Base-by-base conservation (phyloP, 805 yeast species). In the Candida vaughaniae region DNA sequence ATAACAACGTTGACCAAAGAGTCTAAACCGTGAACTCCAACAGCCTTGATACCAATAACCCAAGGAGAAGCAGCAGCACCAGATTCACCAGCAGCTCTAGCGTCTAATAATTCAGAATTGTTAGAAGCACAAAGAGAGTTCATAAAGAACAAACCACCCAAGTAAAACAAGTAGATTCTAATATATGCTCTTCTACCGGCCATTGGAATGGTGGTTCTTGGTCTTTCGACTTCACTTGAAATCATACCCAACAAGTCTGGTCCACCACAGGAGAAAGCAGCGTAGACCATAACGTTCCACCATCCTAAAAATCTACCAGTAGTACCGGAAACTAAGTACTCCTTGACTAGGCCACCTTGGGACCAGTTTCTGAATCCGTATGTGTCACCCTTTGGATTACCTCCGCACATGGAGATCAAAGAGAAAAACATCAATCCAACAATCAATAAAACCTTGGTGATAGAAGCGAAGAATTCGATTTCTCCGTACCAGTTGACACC, bases 181-280 rank as follows among this genome's bases (percentile, higher is more conserved):
- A 62, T 48, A 42, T 61, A 63, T 2, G 66, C 49, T 49, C 66
- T 56, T 39, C 47, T 53, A 20, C 64, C 64, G 6, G 66, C 68
- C 43, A 56, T 40, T 2, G 64, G 58, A 22, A 64, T 57, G 31
- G 46, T 53, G 30, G 50, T 62, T 39, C 69, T 47, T 15, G 69
- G 88, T 26, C 51, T 48, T n/a, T 66, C 48, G 29, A 64, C 61
- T 47, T 80, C 82, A 25, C 66, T 62, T 28, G 55, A 49, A 36
- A 60, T 53, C 53, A 53, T 41, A 6, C 51, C 66, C 36, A 62
- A 46, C 42, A 60, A 47, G 43, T 62, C 67, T 6, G 65, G 60
- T 4, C 69, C 69, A 22, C 67, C 67, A 43, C 64, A 58, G 3
- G 62, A 48, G 31, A 59, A 61, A 3, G 66, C 66, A 16, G 66